These are phyloP conservation scores for Taphrina flavorubra DNA, from an alignment of 1,139 yeast genomes.

Conservation along the genomic window DNA sequence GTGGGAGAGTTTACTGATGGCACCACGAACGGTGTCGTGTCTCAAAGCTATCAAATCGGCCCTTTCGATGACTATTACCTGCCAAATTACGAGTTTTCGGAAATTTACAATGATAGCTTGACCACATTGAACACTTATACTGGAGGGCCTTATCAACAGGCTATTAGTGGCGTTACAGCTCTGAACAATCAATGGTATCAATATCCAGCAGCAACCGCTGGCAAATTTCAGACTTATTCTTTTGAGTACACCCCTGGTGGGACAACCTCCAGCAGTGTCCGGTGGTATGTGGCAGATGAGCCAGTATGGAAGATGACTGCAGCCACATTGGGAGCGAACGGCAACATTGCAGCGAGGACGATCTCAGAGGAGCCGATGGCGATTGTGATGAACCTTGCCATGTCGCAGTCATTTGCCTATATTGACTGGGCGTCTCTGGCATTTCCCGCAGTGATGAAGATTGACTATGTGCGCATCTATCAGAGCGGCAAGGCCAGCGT, in stretches of 20 bases:
- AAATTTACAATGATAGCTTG: constrained; percentile 63
- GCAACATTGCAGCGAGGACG: constrained; percentile 76
- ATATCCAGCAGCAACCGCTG: constrained; percentile 47
- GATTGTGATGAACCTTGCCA: constrained; percentile 74
- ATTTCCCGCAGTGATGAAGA: constrained; percentile 70
- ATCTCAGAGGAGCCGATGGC: constrained; percentile 88
- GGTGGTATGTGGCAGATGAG: constrained; percentile 78
- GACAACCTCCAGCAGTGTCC: constrained; percentile 66
- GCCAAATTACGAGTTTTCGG: constrained; percentile 76
- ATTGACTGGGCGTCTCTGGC: constrained; percentile 73
- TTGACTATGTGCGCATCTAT: constrained; percentile 79
- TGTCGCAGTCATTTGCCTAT: constrained; percentile 81
- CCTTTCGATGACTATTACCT: constrained; percentile 86
- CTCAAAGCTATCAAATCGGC: constrained; percentile 83
- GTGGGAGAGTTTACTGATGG: constrained; percentile 54
- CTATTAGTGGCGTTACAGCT: constrained; percentile 74
- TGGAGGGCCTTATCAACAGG: constrained; percentile 88
- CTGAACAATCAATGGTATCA: constrained; percentile 76
- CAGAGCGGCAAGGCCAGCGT: constrained; percentile 65
- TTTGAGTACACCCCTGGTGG: constrained; percentile 76
- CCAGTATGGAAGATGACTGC: constrained; percentile 69
- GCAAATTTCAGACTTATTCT: constrained; percentile 71
- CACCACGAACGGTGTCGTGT: constrained; percentile 62
- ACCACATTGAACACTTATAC: constrained; percentile 76
- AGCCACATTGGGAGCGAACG: constrained; percentile 75